phyloP scores from a whole-genome alignment of 164 flowering plant genomes.

The Vitis labrusca region DNA sequence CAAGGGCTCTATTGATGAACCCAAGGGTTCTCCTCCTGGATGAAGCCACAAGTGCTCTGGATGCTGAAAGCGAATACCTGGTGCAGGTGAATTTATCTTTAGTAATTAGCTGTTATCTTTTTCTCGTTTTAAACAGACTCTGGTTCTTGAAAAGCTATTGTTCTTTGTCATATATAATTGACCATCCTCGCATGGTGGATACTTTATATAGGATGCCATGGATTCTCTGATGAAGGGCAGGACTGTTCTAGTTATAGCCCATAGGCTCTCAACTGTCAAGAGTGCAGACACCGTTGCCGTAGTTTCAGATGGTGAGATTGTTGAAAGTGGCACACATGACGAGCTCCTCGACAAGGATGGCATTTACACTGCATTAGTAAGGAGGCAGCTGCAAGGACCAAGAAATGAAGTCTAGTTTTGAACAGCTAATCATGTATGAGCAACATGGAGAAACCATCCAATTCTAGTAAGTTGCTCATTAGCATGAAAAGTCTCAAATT shows the following conservation, averaged over 20 bases:
- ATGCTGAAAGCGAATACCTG: conserved; percentile 93
- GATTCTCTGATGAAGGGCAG: conserved; percentile 94
- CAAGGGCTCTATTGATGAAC: conserved; percentile 92
- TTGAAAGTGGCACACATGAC: conserved; percentile 88
- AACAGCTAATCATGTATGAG: not conserved
- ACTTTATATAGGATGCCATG: conserved; percentile 80
- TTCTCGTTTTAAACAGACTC: too few relatives aligned
- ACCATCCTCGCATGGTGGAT: too few relatives aligned
- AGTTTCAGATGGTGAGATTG: conserved; percentile 88
- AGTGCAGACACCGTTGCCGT: conserved; percentile 92
- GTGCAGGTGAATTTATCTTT: conserved; percentile 64
- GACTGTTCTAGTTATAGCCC: conserved; percentile 97
- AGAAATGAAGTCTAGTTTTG: conserved; percentile 28
- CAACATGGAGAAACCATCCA: not conserved
- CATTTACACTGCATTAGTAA: conserved; percentile 86
- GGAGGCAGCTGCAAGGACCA: conserved; percentile 78
- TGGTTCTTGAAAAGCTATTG: too few relatives aligned
- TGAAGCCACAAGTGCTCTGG: conserved; percentile 99
- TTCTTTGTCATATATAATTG: too few relatives aligned
- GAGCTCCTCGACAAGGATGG: conserved; percentile 79
- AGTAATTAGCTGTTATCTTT: too few relatives aligned
- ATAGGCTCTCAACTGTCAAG: conserved; percentile 92
- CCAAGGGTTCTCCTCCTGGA: conserved; percentile 87
- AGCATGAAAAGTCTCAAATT: too few relatives aligned
- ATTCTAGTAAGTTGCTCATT: too few relatives aligned